These are phyloP conservation scores for Euryodendron excelsum DNA, from an alignment of 148 eudicot species.

Conservation along the genomic window DNA sequence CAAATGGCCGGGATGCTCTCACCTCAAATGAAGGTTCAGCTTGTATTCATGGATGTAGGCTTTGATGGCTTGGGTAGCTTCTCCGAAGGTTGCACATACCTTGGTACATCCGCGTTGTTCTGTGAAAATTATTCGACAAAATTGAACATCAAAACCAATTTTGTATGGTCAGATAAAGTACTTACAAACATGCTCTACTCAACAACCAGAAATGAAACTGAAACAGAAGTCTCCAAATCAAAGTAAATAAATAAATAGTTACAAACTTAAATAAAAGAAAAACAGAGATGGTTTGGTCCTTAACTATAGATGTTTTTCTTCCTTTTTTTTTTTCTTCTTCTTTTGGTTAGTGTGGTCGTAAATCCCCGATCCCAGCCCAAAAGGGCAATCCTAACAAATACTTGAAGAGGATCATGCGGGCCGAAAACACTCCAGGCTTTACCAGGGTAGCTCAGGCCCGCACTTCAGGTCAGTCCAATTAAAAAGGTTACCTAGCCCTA, in stretches of 20 bases:
- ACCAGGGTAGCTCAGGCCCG: too few relatives aligned
- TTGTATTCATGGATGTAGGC: constrained; percentile 93
- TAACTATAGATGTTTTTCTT: background rate
- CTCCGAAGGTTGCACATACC: constrained; percentile 58
- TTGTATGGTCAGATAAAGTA: background rate
- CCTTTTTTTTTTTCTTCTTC: background rate
- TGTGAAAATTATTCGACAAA: constrained; percentile 19
- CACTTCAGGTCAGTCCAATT: too few relatives aligned
- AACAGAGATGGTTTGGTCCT: background rate
- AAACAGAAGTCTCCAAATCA: background rate
- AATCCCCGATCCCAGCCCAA: too few relatives aligned
- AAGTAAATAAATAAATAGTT: background rate
- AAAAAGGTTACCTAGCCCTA: too few relatives aligned
- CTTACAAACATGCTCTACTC: background rate
- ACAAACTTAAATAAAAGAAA: background rate
- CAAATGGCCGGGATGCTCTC: constrained; percentile 84
- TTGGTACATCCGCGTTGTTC: constrained; percentile 47
- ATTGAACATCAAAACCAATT: background rate
- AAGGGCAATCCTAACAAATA: too few relatives aligned
- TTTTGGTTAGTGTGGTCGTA: too few relatives aligned
- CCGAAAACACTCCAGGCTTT: too few relatives aligned
- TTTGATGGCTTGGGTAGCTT: constrained; percentile 65
- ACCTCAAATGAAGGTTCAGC: constrained; percentile 80
- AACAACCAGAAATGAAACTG: background rate
- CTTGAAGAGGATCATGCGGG: too few relatives aligned